Conservation (phyloP, 2,329 filamentous ascomycete genomes). For the Monilinia fructicola region DNA sequence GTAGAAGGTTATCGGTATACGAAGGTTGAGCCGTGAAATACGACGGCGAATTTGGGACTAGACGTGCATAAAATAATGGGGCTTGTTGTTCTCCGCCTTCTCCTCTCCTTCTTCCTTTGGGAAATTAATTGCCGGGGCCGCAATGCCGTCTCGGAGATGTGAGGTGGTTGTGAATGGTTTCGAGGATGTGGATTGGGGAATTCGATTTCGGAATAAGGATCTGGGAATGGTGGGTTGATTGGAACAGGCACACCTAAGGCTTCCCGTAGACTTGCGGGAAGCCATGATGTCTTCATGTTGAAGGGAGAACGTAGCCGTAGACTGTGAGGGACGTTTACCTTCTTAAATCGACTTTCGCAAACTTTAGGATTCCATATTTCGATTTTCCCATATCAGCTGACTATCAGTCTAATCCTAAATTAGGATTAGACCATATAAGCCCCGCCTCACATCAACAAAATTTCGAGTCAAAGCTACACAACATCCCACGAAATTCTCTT, state of each 20-base stretch:
- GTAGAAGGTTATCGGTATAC: conserved; percentile 83
- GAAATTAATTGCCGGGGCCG: conserved; percentile 48
- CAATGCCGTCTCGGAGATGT: conserved; percentile 42
- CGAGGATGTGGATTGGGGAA: conserved; percentile 26
- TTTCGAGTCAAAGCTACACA: conserved; percentile 15
- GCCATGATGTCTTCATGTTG: conserved; percentile 40
- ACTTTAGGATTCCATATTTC: conserved; percentile 18
- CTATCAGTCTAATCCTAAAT: background rate
- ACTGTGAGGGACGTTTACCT: conserved; percentile 10
- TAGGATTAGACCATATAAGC: conserved; percentile 10
- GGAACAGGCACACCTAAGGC: conserved; percentile 32
- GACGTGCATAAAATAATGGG: conserved; percentile 56
- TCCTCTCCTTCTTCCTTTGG: conserved; percentile 28
- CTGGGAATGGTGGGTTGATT: conserved; percentile 25
- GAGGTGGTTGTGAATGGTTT: conserved; percentile 37
- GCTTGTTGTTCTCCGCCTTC: conserved; percentile 33
- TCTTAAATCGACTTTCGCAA: conserved; percentile 5
- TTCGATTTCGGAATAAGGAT: conserved; percentile 25
- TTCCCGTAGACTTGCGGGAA: conserved; percentile 35
- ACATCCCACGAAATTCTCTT: conserved; percentile 23
- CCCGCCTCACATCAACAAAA: conserved; percentile 21
- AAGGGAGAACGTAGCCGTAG: conserved; percentile 23
- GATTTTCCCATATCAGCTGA: conserved; percentile 23
- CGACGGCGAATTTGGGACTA: conserved; percentile 82
- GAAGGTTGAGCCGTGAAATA: conserved; percentile 87